These are phyloP conservation scores for Cladosporium halotolerans DNA, from an alignment of 2,329 filamentous ascomycete species.

Conservation along the genomic window DNA sequence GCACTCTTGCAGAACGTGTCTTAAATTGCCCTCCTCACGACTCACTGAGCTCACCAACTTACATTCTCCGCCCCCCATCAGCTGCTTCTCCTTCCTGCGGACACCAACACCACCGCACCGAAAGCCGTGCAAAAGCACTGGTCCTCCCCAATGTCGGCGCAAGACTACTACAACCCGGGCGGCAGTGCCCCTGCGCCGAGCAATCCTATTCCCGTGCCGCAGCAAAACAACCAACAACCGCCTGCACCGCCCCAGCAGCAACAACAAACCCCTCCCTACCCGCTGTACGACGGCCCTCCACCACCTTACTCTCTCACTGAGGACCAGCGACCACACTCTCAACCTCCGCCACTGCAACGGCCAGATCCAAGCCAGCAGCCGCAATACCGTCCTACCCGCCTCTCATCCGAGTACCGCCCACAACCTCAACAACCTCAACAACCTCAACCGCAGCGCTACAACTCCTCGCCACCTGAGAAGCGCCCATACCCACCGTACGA, in stretches of 20 bases:
- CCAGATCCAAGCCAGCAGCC: neutral
- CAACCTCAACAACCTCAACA: conserved; percentile 7
- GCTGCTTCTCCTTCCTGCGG: neutral
- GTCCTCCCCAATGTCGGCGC: conserved; percentile 11
- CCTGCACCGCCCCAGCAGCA: conserved; percentile 1
- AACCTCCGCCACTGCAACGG: conserved; percentile 10
- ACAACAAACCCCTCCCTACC: conserved; percentile 11
- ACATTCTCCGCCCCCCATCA: neutral
- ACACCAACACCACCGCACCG: neutral
- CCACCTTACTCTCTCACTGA: conserved; percentile 9
- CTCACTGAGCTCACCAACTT: neutral
- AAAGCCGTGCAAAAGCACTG: neutral
- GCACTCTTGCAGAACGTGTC: too few species aligned
- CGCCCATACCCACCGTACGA: conserved; percentile 18
- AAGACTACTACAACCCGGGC: conserved; percentile 12
- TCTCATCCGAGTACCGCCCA: conserved; percentile 7
- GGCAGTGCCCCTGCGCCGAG: conserved; percentile 6
- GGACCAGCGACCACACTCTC: conserved; percentile 12
- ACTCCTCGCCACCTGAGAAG: conserved; percentile 24
- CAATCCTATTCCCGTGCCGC: conserved; percentile 8
- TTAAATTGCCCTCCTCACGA: too few species aligned
- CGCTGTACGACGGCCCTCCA: conserved; percentile 13
- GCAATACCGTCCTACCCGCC: conserved; percentile 2
- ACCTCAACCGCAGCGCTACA: conserved; percentile 18
- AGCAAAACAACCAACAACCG: neutral